These are phyloP conservation scores for Osmozyma mogii DNA, from an alignment of 805 yeast species.

Conservation along the genomic window DNA sequence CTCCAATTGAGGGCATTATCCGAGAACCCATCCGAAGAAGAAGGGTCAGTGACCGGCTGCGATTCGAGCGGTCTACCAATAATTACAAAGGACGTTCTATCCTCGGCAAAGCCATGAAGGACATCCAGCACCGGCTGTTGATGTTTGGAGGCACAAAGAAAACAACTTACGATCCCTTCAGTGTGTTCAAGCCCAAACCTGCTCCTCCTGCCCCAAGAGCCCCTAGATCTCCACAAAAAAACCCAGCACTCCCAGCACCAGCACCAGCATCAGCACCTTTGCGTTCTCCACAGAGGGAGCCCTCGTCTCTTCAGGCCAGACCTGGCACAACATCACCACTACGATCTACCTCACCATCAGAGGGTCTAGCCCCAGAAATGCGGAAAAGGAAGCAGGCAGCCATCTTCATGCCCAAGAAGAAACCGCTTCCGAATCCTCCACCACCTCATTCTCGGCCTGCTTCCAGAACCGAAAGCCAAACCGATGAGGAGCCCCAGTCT, in stretches of 20 bases:
- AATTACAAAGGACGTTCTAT: conserved; percentile 16
- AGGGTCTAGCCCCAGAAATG: not conserved
- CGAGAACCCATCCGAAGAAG: conserved; percentile 12
- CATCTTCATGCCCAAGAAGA: not conserved
- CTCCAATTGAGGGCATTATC: conserved; percentile 9
- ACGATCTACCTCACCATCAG: not conserved
- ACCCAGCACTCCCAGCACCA: not conserved
- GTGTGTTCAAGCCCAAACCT: conserved; percentile 11
- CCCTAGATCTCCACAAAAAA: not conserved
- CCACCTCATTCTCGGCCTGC: not conserved
- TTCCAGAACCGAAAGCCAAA: not conserved
- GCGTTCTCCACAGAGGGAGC: not conserved
- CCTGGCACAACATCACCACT: not conserved
- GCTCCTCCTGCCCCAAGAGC: not conserved
- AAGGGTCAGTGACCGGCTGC: conserved; percentile 1
- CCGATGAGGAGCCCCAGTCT: not conserved
- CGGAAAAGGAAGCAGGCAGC: not conserved
- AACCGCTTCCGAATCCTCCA: not conserved
- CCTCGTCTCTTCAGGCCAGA: not conserved
- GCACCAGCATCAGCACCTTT: not conserved
- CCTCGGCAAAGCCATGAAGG: conserved; percentile 27
- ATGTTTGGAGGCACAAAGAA: conserved; percentile 17
- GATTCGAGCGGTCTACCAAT: not conserved
- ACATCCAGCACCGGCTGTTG: conserved; percentile 25
- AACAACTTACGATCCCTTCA: conserved; percentile 18